Evolutionary conservation across 2,329 filamentous ascomycete species (phyloP).

Genomic region (Sporothrix humicola): DNA sequence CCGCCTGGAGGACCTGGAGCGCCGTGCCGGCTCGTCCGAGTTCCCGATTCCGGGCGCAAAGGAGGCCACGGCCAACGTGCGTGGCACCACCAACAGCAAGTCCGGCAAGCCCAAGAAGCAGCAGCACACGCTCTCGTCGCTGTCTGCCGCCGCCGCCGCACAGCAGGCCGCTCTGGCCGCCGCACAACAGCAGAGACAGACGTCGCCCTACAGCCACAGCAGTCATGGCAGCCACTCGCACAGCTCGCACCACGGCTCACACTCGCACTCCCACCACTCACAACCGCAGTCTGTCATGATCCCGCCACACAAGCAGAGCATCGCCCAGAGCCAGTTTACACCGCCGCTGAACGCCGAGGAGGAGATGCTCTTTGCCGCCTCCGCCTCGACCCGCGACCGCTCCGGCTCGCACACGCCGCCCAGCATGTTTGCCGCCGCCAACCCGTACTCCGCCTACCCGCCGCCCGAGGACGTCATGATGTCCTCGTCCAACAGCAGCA

Average conservation of each 20-base stretch:
- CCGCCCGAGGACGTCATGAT: constrained; percentile 67
- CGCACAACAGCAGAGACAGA: constrained; percentile 36
- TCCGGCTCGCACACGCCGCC: constrained; percentile 74
- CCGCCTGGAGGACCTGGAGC: constrained; percentile 83
- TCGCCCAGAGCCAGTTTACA: constrained; percentile 62
- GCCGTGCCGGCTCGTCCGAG: constrained; percentile 64
- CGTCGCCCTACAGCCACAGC: constrained; percentile 34
- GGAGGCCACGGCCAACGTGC: constrained; percentile 27
- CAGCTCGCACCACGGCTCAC: constrained; percentile 39
- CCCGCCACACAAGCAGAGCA: constrained; percentile 48
- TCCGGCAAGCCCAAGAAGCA: constrained; percentile 50
- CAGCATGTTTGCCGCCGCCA: constrained; percentile 53
- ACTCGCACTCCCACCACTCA: constrained; percentile 28
- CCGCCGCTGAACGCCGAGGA: constrained; percentile 67
- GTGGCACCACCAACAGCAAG: constrained; percentile 45
- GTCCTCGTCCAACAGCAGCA: constrained; percentile 44
- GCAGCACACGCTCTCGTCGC: constrained; percentile 41
- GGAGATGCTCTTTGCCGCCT: constrained; percentile 66
- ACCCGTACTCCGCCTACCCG: constrained; percentile 67
- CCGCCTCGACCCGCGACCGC: constrained; percentile 8
- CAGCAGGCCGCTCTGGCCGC: constrained; percentile 38
- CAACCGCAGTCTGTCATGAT: constrained; percentile 45
- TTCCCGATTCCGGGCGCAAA: constrained; percentile 32
- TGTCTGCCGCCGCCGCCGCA: constrained; percentile 36
- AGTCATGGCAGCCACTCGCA: not conserved